These are phyloP conservation scores for Fistulinella prunicolor DNA, from an alignment of 768 basidiomycete genomes.

Conservation along the genomic window DNA sequence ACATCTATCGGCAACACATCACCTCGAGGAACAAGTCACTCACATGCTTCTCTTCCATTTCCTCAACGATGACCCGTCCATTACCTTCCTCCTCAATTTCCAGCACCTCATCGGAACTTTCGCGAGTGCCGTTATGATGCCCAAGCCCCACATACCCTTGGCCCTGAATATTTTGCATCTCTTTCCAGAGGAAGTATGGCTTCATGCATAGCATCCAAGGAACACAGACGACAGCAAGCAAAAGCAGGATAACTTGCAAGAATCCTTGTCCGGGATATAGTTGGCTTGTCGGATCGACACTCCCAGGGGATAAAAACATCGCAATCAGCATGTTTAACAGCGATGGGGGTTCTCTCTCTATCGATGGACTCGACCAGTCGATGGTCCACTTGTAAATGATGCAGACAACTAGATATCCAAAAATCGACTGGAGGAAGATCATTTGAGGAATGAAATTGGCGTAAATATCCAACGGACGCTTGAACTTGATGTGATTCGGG, in stretches of 20 bases:
- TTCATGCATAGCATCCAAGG: conserved; percentile 93
- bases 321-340: conserved; percentile 93
- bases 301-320: conserved; percentile 94
- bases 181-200: conserved; percentile 89
- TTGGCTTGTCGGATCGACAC: conserved; percentile 60
- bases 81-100: conserved; percentile 83
- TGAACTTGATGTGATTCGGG: conserved; percentile 94
- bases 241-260: conserved; percentile 75
- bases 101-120: conserved; percentile 57
- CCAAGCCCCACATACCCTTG: conserved; percentile 80
- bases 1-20: conserved; percentile 6
- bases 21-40: conserved; percentile 31
- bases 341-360: conserved; percentile 80
- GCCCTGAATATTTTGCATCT: conserved; percentile 76
- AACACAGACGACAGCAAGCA: conserved; percentile 82
- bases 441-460: conserved; percentile 97
- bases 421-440: conserved; percentile 96
- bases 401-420: conserved; percentile 91
- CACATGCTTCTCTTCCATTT: conserved; percentile 68
- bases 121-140: conserved; percentile 53
- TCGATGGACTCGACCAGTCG: conserved; percentile 76
- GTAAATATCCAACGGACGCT: conserved; percentile 80
- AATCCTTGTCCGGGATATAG: conserved; percentile 86
- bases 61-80: conserved; percentile 69
- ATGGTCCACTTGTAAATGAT: conserved; percentile 97